Conservation (phyloP, 1,139 yeast species). For the Taphrina pruni region DNA sequence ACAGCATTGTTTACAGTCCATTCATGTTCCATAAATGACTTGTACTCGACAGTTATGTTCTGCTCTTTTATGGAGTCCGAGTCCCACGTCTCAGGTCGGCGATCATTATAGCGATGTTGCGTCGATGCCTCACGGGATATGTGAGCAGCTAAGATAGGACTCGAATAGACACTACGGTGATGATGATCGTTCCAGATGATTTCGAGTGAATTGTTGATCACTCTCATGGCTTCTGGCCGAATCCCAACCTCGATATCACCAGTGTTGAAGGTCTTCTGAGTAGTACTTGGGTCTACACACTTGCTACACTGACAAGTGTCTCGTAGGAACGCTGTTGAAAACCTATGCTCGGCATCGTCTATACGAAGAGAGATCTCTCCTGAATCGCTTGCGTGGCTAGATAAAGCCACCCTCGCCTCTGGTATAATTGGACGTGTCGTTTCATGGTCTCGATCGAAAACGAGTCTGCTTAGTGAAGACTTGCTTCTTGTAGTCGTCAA, state of each 20-base stretch:
- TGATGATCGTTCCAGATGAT: constrained; percentile 66
- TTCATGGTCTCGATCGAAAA: constrained; percentile 21
- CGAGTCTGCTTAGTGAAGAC: constrained; percentile 16
- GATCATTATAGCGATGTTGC: constrained; percentile 50
- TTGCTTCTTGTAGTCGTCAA: background rate
- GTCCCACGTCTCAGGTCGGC: constrained; percentile 56
- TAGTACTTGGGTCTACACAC: constrained; percentile 63
- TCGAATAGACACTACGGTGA: constrained; percentile 53
- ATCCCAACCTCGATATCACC: constrained; percentile 55
- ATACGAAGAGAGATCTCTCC: background rate
- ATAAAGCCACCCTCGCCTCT: background rate
- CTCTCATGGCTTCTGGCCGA: constrained; percentile 50
- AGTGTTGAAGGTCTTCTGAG: constrained; percentile 72
- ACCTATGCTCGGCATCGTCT: background rate
- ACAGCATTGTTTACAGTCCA: constrained; percentile 56
- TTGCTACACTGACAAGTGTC: constrained; percentile 63
- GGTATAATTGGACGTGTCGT: constrained; percentile 20
- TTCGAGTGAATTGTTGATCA: constrained; percentile 53
- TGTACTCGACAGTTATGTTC: constrained; percentile 53
- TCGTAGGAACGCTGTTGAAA: constrained; percentile 59
- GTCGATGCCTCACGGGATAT: constrained; percentile 51
- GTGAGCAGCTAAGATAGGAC: constrained; percentile 58
- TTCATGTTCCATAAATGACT: constrained; percentile 57
- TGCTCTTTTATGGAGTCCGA: constrained; percentile 48
- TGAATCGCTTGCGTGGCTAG: background rate